These are phyloP conservation scores for Talaromyces sp. DNA, from an alignment of 2,329 filamentous ascomycete genomes.

Conservation along the genomic window DNA sequence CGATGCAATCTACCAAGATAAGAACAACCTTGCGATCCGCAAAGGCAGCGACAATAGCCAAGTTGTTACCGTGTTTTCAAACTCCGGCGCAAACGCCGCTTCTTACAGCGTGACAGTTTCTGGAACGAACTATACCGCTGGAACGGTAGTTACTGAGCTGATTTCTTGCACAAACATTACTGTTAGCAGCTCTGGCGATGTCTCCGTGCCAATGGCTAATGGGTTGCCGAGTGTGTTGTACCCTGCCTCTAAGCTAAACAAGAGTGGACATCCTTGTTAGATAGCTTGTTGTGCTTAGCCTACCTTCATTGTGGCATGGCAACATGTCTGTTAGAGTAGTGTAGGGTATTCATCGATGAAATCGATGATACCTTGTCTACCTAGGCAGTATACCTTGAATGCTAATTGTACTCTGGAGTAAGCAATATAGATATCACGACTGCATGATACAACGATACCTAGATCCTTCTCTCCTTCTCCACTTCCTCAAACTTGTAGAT, in stretches of 20 bases:
- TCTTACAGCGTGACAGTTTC: slow-evolving; percentile 24
- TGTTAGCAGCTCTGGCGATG: slow-evolving; percentile 39
- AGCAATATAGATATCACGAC: too few species aligned
- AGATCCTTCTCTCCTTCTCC: too few species aligned
- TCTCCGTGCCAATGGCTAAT: slow-evolving; percentile 41
- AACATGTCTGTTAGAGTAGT: too few species aligned
- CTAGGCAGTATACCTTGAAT: too few species aligned
- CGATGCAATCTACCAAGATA: slow-evolving; percentile 42
- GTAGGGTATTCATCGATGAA: too few species aligned
- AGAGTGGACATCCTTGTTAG: slow-evolving; percentile 4
- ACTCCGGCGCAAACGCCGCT: slow-evolving; percentile 32
- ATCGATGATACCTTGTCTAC: too few species aligned
- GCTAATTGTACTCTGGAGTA: too few species aligned
- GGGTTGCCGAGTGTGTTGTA: slow-evolving; percentile 41
- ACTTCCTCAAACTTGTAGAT: too few species aligned
- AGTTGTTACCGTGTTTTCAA: slow-evolving; percentile 39
- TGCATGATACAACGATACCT: too few species aligned
- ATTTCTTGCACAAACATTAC: slow-evolving; percentile 40
- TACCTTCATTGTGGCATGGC: too few species aligned
- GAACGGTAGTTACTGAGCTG: slow-evolving; percentile 23
- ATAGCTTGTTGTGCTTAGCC: background rate
- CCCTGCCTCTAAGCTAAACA: slow-evolving; percentile 6
- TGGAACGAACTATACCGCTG: slow-evolving; percentile 23
- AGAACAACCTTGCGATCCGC: slow-evolving; percentile 42
- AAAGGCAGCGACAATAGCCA: slow-evolving; percentile 39